A percentile compares a stretch with the other conserved stretches of the same genome.
Evolutionary conservation across 176 grass and related monocot species (phyloP).

Genomic region (Lolium multiflorum): DNA sequence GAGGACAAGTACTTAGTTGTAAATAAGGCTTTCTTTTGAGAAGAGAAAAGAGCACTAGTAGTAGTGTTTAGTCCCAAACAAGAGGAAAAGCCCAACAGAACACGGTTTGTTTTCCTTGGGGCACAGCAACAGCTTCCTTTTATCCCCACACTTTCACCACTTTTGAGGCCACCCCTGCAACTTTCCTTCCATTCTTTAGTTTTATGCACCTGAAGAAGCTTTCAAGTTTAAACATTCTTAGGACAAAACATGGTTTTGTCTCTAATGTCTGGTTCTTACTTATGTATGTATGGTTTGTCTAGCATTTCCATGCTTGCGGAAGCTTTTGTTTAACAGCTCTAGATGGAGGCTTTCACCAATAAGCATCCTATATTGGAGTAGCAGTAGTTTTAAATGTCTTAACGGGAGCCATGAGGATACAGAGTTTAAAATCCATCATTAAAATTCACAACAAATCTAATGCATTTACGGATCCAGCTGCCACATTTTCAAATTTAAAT

Average conservation of each 20-base stretch:
- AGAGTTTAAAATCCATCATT: neutral
- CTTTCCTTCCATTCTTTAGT: conserved; percentile 66
- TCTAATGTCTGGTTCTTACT: conserved; percentile 58
- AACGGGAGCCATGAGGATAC: neutral
- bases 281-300: conserved; percentile 28
- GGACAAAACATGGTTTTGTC: conserved; percentile 86
- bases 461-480: neutral
- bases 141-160: conserved; percentile 84
- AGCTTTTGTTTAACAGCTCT: conserved; percentile 42
- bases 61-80: conserved; percentile 61
- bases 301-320: conserved; percentile 30
- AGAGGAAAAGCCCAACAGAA: conserved; percentile 80
- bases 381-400: neutral
- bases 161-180: conserved; percentile 83
- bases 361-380: neutral
- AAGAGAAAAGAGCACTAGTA: conserved; percentile 24
- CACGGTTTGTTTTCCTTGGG: conserved; percentile 56
- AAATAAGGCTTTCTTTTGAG: conserved; percentile 72
- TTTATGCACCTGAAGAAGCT: conserved; percentile 69
- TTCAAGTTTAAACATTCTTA: conserved; percentile 90
- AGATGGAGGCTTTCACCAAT: conserved; percentile 40
- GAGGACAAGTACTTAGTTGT: conserved; percentile 81
- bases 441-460: neutral
- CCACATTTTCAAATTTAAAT: neutral
- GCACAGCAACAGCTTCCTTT: conserved; percentile 48